Percentiles rank a stretch among this genome's conserved stretches.
phyloP scores from a whole-genome alignment of 495 filamentous ascomycete genomes.

The Aspergillus olivimuriae region DNA sequence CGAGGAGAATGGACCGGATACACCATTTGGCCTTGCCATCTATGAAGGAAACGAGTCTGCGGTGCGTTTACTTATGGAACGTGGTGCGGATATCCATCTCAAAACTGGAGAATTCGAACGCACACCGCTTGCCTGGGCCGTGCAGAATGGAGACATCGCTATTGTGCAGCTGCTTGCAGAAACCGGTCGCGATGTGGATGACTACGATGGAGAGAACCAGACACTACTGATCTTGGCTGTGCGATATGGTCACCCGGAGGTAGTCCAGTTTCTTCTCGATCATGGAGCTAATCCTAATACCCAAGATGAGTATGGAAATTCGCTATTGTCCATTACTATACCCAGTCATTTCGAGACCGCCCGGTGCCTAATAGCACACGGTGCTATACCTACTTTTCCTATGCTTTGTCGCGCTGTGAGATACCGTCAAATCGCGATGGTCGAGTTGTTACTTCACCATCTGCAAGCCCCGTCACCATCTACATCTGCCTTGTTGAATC shows the following conservation, averaged over 20 bases:
- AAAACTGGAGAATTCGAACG: too few relatives aligned
- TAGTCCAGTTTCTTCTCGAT: constrained; percentile 12
- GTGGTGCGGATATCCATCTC: not conserved
- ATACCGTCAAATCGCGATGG: too few relatives aligned
- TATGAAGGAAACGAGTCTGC: not conserved
- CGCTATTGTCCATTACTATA: not conserved
- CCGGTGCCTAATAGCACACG: not conserved
- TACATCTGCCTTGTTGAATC: too few relatives aligned
- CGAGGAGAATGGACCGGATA: not conserved
- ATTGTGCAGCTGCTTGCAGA: not conserved
- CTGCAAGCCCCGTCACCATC: too few relatives aligned
- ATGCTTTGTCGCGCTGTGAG: not conserved
- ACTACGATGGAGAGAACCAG: constrained; percentile 11
- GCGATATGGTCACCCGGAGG: constrained; percentile 10
- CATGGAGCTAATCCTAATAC: not conserved
- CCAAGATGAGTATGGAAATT: too few relatives aligned
- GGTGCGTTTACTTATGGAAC: constrained; percentile 1
- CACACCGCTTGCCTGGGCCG: not conserved
- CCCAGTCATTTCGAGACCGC: not conserved
- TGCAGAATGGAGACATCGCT: not conserved
- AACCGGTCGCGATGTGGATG: constrained; percentile 5
- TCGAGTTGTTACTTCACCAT: too few relatives aligned
- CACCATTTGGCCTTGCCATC: not conserved
- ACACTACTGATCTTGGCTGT: constrained; percentile 19
- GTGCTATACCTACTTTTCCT: not conserved